phyloP scores from a whole-genome alignment of 805 yeast species.

The Candida sonorensis region DNA sequence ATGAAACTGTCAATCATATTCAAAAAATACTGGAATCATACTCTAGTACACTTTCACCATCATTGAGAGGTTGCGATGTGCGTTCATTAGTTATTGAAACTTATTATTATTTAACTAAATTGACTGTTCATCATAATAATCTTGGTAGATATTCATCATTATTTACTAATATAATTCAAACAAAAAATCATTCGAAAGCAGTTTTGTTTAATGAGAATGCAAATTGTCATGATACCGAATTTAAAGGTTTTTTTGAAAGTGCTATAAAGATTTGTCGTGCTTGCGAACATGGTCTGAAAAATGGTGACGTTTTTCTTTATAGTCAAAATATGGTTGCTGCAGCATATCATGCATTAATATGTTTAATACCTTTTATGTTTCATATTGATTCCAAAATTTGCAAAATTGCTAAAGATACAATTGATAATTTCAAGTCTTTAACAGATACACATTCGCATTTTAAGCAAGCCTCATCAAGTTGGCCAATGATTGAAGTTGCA shows the following conservation, averaged over 20 bases:
- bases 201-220: background rate
- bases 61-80: background rate
- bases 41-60: constrained; percentile 1
- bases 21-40: constrained; percentile 1
- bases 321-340: constrained; percentile 1
- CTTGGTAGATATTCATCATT: constrained; percentile 1
- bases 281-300: background rate
- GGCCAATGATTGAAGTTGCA: constrained; percentile 1
- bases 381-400: constrained; percentile 1
- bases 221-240: background rate
- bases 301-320: background rate
- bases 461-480: background rate
- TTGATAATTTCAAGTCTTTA: background rate
- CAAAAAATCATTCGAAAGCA: background rate
- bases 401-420: background rate
- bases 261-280: background rate
- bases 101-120: background rate
- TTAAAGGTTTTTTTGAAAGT: background rate
- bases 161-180: background rate
- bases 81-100: background rate
- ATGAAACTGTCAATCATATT: background rate
- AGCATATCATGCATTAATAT: constrained; percentile 2
- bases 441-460: background rate
- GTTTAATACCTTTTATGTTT: constrained; percentile 1
- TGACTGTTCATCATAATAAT: constrained; percentile 1